Base-by-base conservation (phyloP, 2,329 filamentous ascomycete genomes). In the Coniella vitis region DNA sequence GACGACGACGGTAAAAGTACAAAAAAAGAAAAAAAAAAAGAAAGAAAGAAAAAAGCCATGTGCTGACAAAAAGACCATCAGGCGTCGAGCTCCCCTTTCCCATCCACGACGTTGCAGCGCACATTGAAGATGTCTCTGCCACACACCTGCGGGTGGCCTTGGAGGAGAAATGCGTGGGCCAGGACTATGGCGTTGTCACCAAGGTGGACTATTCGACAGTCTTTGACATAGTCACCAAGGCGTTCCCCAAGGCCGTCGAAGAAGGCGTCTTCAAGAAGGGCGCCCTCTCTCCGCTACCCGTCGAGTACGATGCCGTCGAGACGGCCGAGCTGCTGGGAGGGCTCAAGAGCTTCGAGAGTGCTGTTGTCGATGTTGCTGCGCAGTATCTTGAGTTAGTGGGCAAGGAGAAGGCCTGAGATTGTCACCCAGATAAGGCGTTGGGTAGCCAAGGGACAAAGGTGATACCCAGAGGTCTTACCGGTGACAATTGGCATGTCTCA, bases 61-160 rank as follows among this genome's bases (percentile, higher is more conserved):
- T n/a, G n/a, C n/a, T n/a, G n/a, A n/a, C n/a, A n/a, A n/a, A n/a
- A n/a, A n/a, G n/a, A 21, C n/a, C 9, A 58, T 53, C 3, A 29
- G 60, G 60, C 4, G 45, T 21, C 2, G 53, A 59, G 46, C 42
- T 52, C 21, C 55, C 57, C 1, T 52, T 57, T 14, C 48, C 48
- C 3, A 43, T 53, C 12, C 41, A 51, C 17, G 45, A 39, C 17
- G 37, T 19, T 9, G 54, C 49, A 21, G 53, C 44, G 5, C 57
- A 61, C 17, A 44, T 61, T 13, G 58, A 58, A 12, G 60, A 62
- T 25, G 41, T 58, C 21, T 57, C 58, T 0, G 55, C 61, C 4
- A 7, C 42, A 3, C 57, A 59, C 14, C n/a, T 61, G 19, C 52
- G 50, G 10, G 55, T 58, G 10, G 45, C 54, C 8, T 50, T 60